Evolutionary conservation across 2,329 filamentous ascomycete genomes (phyloP), one percentile per base, ranked within the genome.

Genomic region (Pseudogymnoascus sp.): DNA sequence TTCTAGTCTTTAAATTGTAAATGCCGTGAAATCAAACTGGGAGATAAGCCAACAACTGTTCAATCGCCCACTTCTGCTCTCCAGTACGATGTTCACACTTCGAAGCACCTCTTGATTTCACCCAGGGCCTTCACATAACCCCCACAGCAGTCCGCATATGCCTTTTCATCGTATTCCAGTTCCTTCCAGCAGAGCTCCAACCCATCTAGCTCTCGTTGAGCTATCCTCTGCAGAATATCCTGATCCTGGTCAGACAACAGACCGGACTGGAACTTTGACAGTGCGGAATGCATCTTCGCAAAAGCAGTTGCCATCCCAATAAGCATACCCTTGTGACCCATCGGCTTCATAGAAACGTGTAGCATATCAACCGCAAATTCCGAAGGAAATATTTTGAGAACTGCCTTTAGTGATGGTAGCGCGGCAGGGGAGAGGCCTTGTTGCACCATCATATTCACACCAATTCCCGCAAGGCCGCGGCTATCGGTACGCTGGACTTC

Each of bases 251-350:
- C 19, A 41, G 65, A 64, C 23, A 66, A 52, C 16, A 65, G 49
- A 45, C 29, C 19, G 2, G 33, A 60, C 26, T 43, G 12, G 19
- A 60, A 63, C 5, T 16, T 31, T 33, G 49, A 33, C 19, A 55
- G n/a, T 55, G 16, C 26, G 3, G 10, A 63, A 60, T 72, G 69
- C 49, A 72, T 62, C 49, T 72, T 65, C 62, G 72, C 67, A 63
- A 74, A 74, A 3, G 71, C 72, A 65, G 67, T 72, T 5, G 72
- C 63, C 69, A 75, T 66, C 7, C 73, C 73, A 33, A 75, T 63
- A 4, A 75, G 65, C 29, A 70, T 60, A 49, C 69, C 70, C 2
- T 63, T 64, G 63, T 72, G 65, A 31, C 63, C 61, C 45, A 67
- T 65, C 11, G 69, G 70, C 45, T 64, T 61, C 66, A 68, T 67